Evolutionary conservation across 176 grass and related monocot species (phyloP), one percentile per base, ranked within the genome.

Genomic region (Coix lacrymajobi): DNA sequence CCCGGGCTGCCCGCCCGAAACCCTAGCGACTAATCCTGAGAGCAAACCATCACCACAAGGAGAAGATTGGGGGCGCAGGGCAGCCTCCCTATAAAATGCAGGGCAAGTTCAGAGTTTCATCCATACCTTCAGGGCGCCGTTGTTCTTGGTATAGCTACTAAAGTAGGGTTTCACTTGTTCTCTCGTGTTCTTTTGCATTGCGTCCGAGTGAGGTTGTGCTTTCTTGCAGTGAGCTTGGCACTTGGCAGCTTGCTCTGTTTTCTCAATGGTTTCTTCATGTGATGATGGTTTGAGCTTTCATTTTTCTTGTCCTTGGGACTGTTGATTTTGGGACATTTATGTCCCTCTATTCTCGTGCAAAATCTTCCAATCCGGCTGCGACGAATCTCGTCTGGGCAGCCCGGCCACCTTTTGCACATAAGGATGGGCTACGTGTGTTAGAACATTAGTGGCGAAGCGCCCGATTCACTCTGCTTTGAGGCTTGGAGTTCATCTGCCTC

Each of bases 401-500:
- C 88, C 93, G 93, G 93, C 93, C 93, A 95, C 93, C 93, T 88
- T 95, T 92, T 92, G 93, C 90, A 92, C 90, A 88, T 14, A 95
- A 72, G 41, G 54, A 92, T 63, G 69, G 32, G 84, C 84, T 73
- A 63, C 54, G 39, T 44, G 65, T 49, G 46, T 17, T 49, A n/a
- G 46, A 49, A 17, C 46, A 49, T 54, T 85, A 72, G 84, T 73
- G 84, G 78, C 69, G 25, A 67, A 56, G 81, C 25, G 37, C 69
- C 73, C 62, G 76, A 13, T 75, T 89, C 22, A 79, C 87, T 45
- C 29, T 0, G 36, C 48, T 51, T 62, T 61, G 69, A 83, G 88
- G 71, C 13, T 78, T 89, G 81, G 79, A 73, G 77, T 84, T 87
- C 54, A 76, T 62, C 78, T 37, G 49, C 41, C 58, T 84, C 77